A percentile compares a stretch with the other conserved stretches of the same genome.
Evolutionary conservation across 345 rosid species (phyloP).

Genomic region (Ceriops decandra): DNA sequence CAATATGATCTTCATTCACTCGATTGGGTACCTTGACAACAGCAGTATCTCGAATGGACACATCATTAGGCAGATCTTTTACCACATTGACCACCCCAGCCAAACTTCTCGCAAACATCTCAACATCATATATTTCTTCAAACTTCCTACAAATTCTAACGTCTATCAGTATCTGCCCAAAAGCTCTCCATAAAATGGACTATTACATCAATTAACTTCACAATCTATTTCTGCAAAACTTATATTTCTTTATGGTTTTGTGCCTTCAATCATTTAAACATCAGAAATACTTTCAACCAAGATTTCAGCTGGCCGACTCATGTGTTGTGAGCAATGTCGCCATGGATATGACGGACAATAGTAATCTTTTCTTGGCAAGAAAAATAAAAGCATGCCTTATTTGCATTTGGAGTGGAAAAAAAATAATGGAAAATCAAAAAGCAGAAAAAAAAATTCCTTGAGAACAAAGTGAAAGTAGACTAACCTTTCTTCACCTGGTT

Average conservation of each 20-base stretch:
- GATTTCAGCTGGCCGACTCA: neutral
- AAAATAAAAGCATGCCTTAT: too few relatives aligned
- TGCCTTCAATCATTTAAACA: neutral
- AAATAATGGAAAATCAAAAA: too few relatives aligned
- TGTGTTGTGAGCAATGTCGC: neutral
- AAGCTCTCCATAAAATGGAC: neutral
- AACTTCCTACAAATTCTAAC: constrained; percentile 54
- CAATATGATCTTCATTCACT: constrained; percentile 68
- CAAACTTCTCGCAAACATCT: constrained; percentile 63
- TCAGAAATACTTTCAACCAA: neutral
- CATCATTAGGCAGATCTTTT: constrained; percentile 55
- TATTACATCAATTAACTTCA: neutral
- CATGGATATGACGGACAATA: neutral
- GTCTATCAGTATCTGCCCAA: constrained; percentile 13
- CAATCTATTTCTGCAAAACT: neutral
- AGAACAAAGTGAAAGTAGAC: constrained; percentile 10
- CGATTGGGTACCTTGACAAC: constrained; percentile 87
- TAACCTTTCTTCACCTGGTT: constrained; percentile 80
- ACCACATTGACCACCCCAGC: constrained; percentile 68
- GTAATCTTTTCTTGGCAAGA: too few relatives aligned
- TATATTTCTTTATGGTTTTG: neutral
- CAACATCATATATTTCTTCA: constrained; percentile 82
- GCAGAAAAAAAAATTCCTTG: neutral
- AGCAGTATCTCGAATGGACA: constrained; percentile 60
- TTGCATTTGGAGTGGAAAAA: too few relatives aligned